Evolutionary conservation across 495 filamentous ascomycete species (phyloP).

Genomic region (Oleoguttula mirabilis): DNA sequence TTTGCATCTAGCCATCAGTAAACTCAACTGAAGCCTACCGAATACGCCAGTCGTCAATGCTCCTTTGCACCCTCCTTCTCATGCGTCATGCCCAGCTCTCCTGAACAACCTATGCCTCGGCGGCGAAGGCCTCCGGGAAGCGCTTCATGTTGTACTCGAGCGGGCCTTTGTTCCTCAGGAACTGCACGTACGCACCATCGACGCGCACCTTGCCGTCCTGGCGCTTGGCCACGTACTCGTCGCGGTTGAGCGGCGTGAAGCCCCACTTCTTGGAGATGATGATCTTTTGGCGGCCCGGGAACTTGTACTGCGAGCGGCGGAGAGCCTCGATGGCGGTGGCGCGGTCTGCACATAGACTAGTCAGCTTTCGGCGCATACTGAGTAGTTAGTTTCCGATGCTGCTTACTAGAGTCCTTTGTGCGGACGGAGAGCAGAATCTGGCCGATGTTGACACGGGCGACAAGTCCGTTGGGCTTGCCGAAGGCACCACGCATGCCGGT

Average conservation of each 20-base stretch:
- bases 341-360: constrained; percentile 44
- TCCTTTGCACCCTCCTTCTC: background rate
- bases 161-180: constrained; percentile 80
- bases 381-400: background rate
- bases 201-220: constrained; percentile 77
- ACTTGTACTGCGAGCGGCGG: constrained; percentile 99
- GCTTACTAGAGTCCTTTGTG: constrained; percentile 76
- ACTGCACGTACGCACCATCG: constrained; percentile 98
- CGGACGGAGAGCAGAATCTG: constrained; percentile 95
- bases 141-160: constrained; percentile 75
- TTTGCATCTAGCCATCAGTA: too few species aligned
- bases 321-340: constrained; percentile 93
- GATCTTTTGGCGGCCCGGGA: constrained; percentile 99
- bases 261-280: constrained; percentile 99
- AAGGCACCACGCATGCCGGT: constrained; percentile 99
- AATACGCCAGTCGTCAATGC: too few species aligned
- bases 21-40: too few species aligned
- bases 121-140: constrained; percentile 80
- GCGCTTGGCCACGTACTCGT: constrained; percentile 91
- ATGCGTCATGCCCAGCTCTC: background rate
- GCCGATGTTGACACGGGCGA: constrained; percentile 98
- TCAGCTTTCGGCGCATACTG: constrained; percentile 22
- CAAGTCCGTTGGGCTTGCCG: constrained; percentile 95
- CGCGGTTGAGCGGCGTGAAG: constrained; percentile 93
- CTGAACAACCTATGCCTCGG: constrained; percentile 22